These are phyloP conservation scores for Calonectria multiphialidica DNA, from an alignment of 2,329 filamentous ascomycete genomes.

Conservation along the genomic window DNA sequence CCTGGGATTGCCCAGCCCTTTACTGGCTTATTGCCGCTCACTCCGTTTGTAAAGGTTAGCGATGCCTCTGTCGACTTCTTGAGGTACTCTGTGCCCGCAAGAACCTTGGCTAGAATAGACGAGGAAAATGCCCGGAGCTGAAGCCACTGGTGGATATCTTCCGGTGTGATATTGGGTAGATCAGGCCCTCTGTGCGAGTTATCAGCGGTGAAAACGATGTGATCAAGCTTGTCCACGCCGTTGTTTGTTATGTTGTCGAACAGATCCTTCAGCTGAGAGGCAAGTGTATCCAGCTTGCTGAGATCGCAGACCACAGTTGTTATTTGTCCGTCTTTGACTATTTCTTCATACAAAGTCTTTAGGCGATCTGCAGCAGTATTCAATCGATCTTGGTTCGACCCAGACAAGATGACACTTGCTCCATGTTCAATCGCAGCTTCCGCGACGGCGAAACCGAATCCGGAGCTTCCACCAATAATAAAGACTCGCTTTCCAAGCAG, in stretches of 20 bases:
- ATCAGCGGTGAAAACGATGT: constrained; percentile 1
- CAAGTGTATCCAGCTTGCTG: not conserved
- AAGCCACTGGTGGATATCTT: not conserved
- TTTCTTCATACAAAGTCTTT: not conserved
- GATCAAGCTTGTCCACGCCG: not conserved
- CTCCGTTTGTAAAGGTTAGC: constrained; percentile 8
- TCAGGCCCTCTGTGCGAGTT: not conserved
- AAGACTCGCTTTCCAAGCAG: not conserved
- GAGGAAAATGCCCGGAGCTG: not conserved
- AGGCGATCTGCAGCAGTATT: not conserved
- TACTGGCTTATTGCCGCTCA: not conserved
- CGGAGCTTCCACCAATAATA: constrained; percentile 8
- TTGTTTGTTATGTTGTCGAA: not conserved
- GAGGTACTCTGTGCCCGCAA: not conserved
- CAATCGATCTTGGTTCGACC: not conserved
- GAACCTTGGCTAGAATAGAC: not conserved
- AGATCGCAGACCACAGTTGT: not conserved
- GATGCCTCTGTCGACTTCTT: not conserved
- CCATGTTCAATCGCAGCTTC: constrained; percentile 14
- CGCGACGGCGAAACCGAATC: constrained; percentile 16
- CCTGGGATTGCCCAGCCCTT: not conserved
- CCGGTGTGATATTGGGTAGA: not conserved
- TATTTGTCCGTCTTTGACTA: not conserved
- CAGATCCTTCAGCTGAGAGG: not conserved
- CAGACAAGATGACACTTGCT: not conserved